phyloP scores from a whole-genome alignment of 1,139 yeast genomes.

The Debaryomyces sp. region DNA sequence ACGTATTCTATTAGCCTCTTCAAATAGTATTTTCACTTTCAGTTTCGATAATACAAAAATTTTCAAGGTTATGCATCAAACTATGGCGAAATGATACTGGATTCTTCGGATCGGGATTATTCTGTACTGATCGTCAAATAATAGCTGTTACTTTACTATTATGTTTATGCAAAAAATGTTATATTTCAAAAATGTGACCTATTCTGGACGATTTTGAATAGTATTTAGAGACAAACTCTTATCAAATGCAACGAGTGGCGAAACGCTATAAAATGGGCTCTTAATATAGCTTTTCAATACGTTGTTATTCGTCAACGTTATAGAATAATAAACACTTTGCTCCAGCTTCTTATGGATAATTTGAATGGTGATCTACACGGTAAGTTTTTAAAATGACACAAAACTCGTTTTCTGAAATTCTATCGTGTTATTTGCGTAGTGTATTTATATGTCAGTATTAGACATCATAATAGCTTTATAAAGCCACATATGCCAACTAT shows the following conservation, averaged over 20 bases:
- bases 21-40: neutral
- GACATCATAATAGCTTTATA: constrained; percentile 9
- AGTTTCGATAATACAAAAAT: neutral
- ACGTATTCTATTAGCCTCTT: neutral
- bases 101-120: neutral
- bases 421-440: neutral
- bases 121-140: neutral
- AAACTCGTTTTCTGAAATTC: constrained; percentile 7
- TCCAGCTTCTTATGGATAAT: neutral
- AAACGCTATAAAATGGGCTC: neutral
- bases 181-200: neutral
- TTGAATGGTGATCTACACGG: constrained; percentile 7
- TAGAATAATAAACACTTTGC: neutral
- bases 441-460: neutral
- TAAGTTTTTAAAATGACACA: constrained; percentile 8
- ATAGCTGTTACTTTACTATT: neutral
- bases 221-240: neutral
- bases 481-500: constrained; percentile 48
- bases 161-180: neutral
- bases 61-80: constrained; percentile 2
- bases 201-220: neutral
- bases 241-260: neutral
- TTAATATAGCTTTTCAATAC: neutral
- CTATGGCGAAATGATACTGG: neutral
- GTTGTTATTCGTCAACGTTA: neutral